Evolutionary conservation across 2,329 filamentous ascomycete genomes (phyloP).

Genomic region (Chaetothyriales sp.): DNA sequence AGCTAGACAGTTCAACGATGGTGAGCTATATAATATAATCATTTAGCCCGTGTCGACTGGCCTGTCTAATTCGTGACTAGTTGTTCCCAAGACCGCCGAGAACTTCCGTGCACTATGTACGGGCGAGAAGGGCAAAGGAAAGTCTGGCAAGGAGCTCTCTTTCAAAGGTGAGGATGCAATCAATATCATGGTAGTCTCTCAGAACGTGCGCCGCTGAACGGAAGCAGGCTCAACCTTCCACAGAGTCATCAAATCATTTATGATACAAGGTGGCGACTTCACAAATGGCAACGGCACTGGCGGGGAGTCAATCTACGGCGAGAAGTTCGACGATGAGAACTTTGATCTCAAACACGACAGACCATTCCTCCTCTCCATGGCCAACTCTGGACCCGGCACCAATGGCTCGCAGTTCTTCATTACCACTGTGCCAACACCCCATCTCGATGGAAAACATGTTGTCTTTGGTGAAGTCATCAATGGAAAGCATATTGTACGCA

Average conservation of each 20-base stretch:
- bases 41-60: constrained; percentile 28
- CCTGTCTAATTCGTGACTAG: constrained; percentile 30
- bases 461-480: constrained; percentile 90
- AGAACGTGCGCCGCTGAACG: constrained; percentile 2
- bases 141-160: constrained; percentile 68
- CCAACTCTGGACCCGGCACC: constrained; percentile 85
- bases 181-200: too few relatives aligned
- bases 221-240: constrained; percentile 64
- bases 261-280: constrained; percentile 97
- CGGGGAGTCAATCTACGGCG: constrained; percentile 92
- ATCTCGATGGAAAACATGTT: constrained; percentile 91
- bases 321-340: constrained; percentile 95
- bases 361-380: constrained; percentile 92
- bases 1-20: constrained; percentile 12
- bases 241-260: constrained; percentile 95
- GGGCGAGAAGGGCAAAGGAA: constrained; percentile 77
- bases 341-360: constrained; percentile 83
- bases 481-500: constrained; percentile 78
- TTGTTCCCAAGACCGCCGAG: constrained; percentile 88
- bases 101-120: constrained; percentile 94
- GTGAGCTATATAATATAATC: constrained; percentile 3
- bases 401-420: constrained; percentile 98
- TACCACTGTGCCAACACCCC: constrained; percentile 86
- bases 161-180: constrained; percentile 53
- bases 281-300: constrained; percentile 88